Percentiles rank a stretch among this genome's conserved stretches.
These are phyloP conservation scores for Gossypium ekmanianum DNA, from an alignment of 345 rosid genomes.

Conservation along the genomic window DNA sequence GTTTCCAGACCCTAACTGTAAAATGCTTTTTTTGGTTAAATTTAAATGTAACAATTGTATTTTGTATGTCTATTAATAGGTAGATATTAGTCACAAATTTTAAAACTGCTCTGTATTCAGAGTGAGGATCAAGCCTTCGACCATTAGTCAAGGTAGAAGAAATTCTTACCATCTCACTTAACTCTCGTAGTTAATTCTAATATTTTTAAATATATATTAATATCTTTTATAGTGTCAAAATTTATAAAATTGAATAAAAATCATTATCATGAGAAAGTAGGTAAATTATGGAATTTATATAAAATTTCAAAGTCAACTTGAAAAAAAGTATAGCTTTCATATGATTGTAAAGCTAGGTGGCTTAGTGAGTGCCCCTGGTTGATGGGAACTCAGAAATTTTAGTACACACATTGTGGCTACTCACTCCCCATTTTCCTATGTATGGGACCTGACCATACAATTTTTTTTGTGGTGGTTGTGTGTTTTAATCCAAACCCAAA, in stretches of 20 bases:
- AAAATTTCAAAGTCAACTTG: background rate
- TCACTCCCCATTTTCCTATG: background rate
- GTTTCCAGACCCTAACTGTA: too few relatives aligned
- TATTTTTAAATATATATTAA: too few relatives aligned
- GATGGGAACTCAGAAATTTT: background rate
- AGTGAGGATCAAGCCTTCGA: fast-evolving
- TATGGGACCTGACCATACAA: background rate
- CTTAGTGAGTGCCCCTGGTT: background rate
- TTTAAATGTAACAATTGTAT: too few relatives aligned
- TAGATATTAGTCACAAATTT: too few relatives aligned
- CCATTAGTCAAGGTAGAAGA: too few relatives aligned
- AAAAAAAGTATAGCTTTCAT: too few relatives aligned
- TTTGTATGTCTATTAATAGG: too few relatives aligned
- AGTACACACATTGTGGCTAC: background rate
- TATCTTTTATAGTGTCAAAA: too few relatives aligned
- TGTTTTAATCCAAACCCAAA: background rate
- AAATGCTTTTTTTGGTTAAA: too few relatives aligned
- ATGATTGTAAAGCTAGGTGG: background rate
- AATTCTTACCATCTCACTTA: fast-evolving
- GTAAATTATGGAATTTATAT: background rate
- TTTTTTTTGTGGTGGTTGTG: background rate
- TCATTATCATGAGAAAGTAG: too few relatives aligned
- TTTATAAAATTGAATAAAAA: too few relatives aligned
- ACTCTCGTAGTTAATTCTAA: too few relatives aligned
- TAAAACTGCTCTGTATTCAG: fast-evolving